These are phyloP conservation scores for Zymoseptoria ardabiliae DNA, from an alignment of 2,329 filamentous ascomycete species.

Conservation along the genomic window DNA sequence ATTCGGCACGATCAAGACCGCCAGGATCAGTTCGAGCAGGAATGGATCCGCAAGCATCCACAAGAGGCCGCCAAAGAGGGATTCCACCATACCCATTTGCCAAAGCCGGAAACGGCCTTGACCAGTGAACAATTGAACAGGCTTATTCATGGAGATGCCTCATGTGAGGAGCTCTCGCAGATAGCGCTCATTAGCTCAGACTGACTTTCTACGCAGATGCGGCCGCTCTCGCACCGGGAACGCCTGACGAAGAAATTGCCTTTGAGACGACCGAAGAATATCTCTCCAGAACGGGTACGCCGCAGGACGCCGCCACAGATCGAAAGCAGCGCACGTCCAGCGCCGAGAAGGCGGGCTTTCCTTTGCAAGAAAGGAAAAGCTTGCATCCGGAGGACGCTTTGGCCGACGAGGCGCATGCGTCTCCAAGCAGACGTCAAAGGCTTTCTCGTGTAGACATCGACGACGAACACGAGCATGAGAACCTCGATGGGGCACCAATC, in stretches of 20 bases:
- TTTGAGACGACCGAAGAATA: conserved; percentile 84
- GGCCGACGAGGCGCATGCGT: conserved; percentile 34
- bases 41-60: conserved; percentile 89
- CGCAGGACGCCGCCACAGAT: conserved; percentile 33
- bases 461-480: conserved; percentile 41
- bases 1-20: conserved; percentile 73
- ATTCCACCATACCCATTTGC: conserved; percentile 52
- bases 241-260: conserved; percentile 84
- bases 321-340: conserved; percentile 25
- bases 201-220: conserved; percentile 12
- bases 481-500: conserved; percentile 67
- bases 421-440: conserved; percentile 32
- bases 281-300: conserved; percentile 66
- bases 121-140: conserved; percentile 86
- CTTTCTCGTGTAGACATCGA: conserved; percentile 40
- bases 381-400: conserved; percentile 29
- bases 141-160: conserved; percentile 66
- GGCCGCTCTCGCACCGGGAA: conserved; percentile 48
- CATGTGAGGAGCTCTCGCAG: conserved; percentile 36
- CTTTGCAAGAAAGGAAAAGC: conserved; percentile 32
- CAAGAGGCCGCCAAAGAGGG: conserved; percentile 75
- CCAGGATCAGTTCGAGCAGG: conserved; percentile 77
- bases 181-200: background rate
- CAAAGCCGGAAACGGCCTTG: conserved; percentile 69
- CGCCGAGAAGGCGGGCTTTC: conserved; percentile 39